Percentiles rank a stretch among this genome's conserved stretches.
phyloP scores from a whole-genome alignment of 495 filamentous ascomycete genomes.

The Aspergillus biplanus region DNA sequence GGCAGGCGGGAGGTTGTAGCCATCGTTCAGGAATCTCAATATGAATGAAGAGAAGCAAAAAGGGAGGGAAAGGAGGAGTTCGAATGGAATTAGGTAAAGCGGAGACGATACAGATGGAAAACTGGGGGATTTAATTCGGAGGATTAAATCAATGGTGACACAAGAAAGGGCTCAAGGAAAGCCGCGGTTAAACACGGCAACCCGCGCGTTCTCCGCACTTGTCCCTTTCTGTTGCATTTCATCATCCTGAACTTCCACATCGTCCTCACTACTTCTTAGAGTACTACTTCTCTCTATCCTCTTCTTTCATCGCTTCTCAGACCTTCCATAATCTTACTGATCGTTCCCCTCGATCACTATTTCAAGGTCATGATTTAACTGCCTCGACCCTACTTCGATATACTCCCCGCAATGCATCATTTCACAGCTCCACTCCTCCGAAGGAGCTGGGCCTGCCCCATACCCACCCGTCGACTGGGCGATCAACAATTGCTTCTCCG shows the following conservation, averaged over 20 bases:
- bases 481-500: conserved; percentile 6
- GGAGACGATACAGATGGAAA: conserved; percentile 1
- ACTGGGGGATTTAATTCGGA: not conserved
- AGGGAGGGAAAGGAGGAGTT: conserved; percentile 3
- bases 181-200: conserved; percentile 47
- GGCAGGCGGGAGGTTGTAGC: conserved; percentile 32
- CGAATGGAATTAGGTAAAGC: not conserved
- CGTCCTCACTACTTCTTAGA: not conserved
- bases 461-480: conserved; percentile 7
- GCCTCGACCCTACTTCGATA: no score
- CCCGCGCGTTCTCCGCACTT: conserved; percentile 46
- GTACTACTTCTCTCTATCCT: not conserved
- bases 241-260: not conserved
- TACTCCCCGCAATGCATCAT: conserved; percentile 16
- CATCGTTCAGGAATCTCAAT: conserved; percentile 30
- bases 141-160: not conserved
- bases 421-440: conserved; percentile 16
- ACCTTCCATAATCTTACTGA: no score
- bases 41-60: conserved; percentile 1
- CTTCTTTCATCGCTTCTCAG: no score
- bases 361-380: no score
- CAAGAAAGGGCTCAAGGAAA: conserved; percentile 14
- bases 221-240: not conserved
- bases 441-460: conserved; percentile 13
- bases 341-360: no score